phyloP scores from a whole-genome alignment of 345 rosid species.

The Ceriops tagal region DNA sequence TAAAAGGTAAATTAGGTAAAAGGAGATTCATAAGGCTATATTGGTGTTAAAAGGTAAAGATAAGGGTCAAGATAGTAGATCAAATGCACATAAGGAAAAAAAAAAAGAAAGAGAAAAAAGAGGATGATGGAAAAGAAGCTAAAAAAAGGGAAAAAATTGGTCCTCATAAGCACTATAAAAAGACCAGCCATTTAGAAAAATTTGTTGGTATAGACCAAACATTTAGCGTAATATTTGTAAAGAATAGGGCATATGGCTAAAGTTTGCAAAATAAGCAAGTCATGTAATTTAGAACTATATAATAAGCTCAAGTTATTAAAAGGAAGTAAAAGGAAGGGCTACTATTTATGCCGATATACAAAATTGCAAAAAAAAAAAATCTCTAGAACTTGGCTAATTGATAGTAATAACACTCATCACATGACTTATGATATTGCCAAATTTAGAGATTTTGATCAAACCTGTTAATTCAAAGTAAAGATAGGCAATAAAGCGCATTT shows the following conservation, averaged over 20 bases:
- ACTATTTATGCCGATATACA: neutral
- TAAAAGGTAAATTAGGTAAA: too few species aligned
- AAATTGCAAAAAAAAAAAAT: fast-evolving
- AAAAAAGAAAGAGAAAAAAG: too few species aligned
- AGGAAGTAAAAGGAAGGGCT: neutral
- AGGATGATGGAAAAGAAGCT: too few species aligned
- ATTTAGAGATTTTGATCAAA: neutral
- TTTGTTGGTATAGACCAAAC: too few species aligned
- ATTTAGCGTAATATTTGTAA: neutral
- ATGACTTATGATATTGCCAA: neutral
- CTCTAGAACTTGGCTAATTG: neutral
- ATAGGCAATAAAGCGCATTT: too few species aligned
- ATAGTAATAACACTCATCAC: neutral
- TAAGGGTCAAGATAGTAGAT: too few species aligned
- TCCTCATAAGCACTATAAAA: too few species aligned
- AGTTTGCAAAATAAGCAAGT: neutral
- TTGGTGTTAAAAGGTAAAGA: too few species aligned
- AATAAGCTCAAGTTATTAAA: too few species aligned
- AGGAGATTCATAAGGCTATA: too few species aligned
- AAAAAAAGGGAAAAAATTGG: too few species aligned
- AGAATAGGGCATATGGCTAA: neutral
- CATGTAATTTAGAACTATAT: fast-evolving
- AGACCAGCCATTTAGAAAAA: too few species aligned
- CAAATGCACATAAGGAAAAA: fast-evolving
- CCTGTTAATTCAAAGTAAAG: neutral